Conservation (phyloP, 306 rosid genomes). For the Quercus suber region DNA sequence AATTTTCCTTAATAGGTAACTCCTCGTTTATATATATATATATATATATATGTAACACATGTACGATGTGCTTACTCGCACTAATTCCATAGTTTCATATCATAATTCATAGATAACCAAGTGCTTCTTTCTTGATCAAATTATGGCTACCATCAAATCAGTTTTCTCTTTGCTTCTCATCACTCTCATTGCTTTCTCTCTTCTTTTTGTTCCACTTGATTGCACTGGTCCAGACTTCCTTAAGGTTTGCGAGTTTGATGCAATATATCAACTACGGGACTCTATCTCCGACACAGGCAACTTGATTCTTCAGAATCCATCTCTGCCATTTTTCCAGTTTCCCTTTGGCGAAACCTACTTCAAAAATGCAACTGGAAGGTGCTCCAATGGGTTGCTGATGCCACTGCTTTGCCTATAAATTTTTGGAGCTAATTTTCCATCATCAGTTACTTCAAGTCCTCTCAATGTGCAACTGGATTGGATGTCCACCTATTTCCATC, state of each 20-base stretch:
- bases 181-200: background rate
- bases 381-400: conserved; percentile 13
- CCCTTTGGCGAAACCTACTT: conserved; percentile 17
- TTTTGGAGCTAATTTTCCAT: background rate
- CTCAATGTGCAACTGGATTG: conserved; percentile 10
- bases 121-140: background rate
- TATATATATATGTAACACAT: no score
- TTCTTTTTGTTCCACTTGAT: background rate
- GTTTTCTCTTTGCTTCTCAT: background rate
- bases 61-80: no score
- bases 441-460: background rate
- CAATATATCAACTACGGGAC: conserved; percentile 16
- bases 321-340: background rate
- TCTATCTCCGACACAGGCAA: conserved; percentile 13
- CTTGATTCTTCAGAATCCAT: background rate
- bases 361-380: conserved; percentile 1
- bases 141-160: conserved; percentile 1
- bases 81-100: background rate
- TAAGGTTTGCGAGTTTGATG: background rate
- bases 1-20: no score
- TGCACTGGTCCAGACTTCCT: background rate
- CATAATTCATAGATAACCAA: background rate
- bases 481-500: conserved; percentile 22
- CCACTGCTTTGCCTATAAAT: conserved; percentile 10
- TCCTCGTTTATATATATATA: no score